Conservation (phyloP, 345 rosid genomes). For the Pistacia integerrima region DNA sequence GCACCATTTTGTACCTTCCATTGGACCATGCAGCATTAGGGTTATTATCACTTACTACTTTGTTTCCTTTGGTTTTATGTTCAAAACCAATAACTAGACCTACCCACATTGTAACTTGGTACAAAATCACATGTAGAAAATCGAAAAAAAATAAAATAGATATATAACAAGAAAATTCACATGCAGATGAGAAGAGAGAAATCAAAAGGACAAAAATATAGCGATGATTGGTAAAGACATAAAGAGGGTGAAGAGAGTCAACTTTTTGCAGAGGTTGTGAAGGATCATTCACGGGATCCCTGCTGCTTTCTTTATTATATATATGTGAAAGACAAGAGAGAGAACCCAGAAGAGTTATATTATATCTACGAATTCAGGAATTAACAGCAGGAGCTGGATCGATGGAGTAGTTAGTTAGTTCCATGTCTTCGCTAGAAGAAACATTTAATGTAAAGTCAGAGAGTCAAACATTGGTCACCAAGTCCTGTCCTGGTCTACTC, state of each 20-base stretch:
- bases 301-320: conserved; percentile 20
- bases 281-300: conserved; percentile 35
- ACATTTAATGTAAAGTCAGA: conserved; percentile 48
- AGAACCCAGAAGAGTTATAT: neutral
- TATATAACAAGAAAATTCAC: neutral
- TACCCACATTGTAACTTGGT: too few species aligned
- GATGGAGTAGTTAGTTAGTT: neutral
- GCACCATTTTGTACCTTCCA: neutral
- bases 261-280: conserved; percentile 27
- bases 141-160: neutral
- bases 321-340: neutral
- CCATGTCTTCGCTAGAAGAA: neutral
- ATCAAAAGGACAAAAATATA: neutral
- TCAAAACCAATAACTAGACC: neutral
- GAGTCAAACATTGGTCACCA: conserved; percentile 52
- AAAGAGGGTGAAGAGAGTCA: conserved; percentile 22
- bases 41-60: too few species aligned
- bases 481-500: conserved; percentile 41
- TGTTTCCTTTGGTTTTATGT: too few species aligned
- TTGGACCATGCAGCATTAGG: too few species aligned
- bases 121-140: neutral
- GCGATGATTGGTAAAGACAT: neutral
- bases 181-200: conserved; percentile 7
- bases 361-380: neutral
- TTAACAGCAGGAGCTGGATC: neutral